These are phyloP conservation scores for Aspergillus sp. DNA, from an alignment of 2,329 filamentous ascomycete genomes.

Conservation along the genomic window DNA sequence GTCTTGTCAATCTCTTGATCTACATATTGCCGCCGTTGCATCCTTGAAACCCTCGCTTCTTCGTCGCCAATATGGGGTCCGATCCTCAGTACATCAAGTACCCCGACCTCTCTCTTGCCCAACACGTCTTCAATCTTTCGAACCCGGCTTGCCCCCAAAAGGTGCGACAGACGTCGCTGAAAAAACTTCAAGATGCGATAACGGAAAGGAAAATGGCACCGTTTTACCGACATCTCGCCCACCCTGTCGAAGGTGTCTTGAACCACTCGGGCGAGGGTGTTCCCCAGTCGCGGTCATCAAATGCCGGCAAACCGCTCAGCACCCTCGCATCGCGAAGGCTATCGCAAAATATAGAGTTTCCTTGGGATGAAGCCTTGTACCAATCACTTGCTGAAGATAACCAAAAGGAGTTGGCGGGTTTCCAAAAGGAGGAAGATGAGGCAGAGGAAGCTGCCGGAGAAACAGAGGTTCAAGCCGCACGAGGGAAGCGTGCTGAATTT, in stretches of 20 bases:
- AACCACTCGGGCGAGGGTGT: constrained; percentile 70
- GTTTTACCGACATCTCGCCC: constrained; percentile 64
- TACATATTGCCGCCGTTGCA: background rate
- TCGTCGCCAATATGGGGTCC: constrained; percentile 54
- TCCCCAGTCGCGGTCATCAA: constrained; percentile 37
- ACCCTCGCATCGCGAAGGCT: constrained; percentile 73
- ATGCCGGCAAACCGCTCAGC: constrained; percentile 49
- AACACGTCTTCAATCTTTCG: constrained; percentile 67
- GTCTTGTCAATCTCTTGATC: background rate
- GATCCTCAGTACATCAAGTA: constrained; percentile 67
- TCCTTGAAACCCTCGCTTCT: constrained; percentile 5
- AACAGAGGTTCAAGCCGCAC: constrained; percentile 87
- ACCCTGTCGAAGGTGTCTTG: constrained; percentile 71
- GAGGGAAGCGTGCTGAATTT: constrained; percentile 93
- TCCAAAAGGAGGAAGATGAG: constrained; percentile 88
- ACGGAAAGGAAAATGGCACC: constrained; percentile 66
- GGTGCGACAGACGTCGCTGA: constrained; percentile 57
- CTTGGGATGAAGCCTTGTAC: constrained; percentile 91
- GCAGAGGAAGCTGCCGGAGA: constrained; percentile 95
- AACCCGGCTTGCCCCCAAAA: constrained; percentile 57
- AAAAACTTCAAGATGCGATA: constrained; percentile 64
- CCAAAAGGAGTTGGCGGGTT: constrained; percentile 70
- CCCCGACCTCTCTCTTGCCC: constrained; percentile 63
- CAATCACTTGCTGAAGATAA: constrained; percentile 74
- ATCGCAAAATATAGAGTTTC: constrained; percentile 65